Percentiles rank a stretch among this genome's conserved stretches.
Evolutionary conservation across 805 yeast species (phyloP).

Genomic region (Grigorovia jiainica): DNA sequence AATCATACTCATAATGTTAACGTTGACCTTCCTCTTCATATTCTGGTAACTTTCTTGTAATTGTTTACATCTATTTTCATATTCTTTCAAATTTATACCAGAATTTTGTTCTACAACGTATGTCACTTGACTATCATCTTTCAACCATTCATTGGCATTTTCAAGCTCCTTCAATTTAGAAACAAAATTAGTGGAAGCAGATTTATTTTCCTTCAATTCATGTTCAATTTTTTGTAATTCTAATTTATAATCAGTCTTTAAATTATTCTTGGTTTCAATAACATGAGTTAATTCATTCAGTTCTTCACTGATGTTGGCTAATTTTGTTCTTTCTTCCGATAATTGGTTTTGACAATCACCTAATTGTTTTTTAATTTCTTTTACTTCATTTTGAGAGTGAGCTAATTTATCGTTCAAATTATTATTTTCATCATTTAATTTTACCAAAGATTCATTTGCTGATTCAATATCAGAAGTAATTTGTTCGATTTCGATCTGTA

Average conservation of each 20-base stretch:
- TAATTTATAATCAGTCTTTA: constrained; percentile 38
- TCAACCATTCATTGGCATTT: constrained; percentile 63
- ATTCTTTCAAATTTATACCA: constrained; percentile 52
- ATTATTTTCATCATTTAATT: constrained; percentile 26
- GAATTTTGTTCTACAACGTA: constrained; percentile 53
- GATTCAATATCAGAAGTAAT: constrained; percentile 44
- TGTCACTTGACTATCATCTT: constrained; percentile 48
- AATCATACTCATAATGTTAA: constrained; percentile 82
- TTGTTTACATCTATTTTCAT: constrained; percentile 46
- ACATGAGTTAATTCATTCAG: constrained; percentile 46
- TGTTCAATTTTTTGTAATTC: constrained; percentile 45
- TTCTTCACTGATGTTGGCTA: constrained; percentile 69
- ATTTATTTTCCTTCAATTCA: constrained; percentile 42
- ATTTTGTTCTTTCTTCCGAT: constrained; percentile 39
- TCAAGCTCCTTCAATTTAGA: constrained; percentile 36
- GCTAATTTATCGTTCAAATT: constrained; percentile 21
- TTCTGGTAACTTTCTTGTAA: constrained; percentile 52
- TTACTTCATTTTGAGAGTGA: constrained; percentile 15
- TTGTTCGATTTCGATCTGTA: constrained; percentile 67
- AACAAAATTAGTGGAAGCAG: constrained; percentile 31
- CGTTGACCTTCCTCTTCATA: constrained; percentile 74
- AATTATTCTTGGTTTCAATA: constrained; percentile 34
- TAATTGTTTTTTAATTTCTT: constrained; percentile 20
- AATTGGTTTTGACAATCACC: constrained; percentile 23
- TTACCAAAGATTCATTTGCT: constrained; percentile 29